These are phyloP conservation scores for Raphanus hybrid DNA, from an alignment of 441 rosid genomes.

Conservation along the genomic window DNA sequence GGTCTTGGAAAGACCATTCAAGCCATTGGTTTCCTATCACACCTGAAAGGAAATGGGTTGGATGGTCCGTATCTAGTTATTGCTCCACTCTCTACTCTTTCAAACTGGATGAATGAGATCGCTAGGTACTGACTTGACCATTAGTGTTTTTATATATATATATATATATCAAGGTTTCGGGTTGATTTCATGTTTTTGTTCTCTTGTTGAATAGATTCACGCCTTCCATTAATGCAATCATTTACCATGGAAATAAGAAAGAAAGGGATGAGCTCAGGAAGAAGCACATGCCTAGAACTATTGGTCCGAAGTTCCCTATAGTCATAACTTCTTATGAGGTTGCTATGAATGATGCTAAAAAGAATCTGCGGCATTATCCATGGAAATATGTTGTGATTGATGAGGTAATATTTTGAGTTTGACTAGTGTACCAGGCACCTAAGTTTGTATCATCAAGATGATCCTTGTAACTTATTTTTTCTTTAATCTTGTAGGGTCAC, in stretches of 20 bases:
- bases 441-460: background rate
- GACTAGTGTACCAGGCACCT: background rate
- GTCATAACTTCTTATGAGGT: slow-evolving; percentile 92
- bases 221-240: slow-evolving; percentile 74
- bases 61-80: slow-evolving; percentile 91
- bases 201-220: slow-evolving; percentile 60
- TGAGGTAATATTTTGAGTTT: slow-evolving; percentile 61
- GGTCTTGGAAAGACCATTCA: slow-evolving; percentile 99
- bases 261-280: slow-evolving; percentile 71
- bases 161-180: background rate
- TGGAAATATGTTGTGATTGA: slow-evolving; percentile 98
- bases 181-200: background rate
- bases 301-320: slow-evolving; percentile 85
- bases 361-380: slow-evolving; percentile 60
- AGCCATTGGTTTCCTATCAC: slow-evolving; percentile 91
- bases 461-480: slow-evolving; percentile 3
- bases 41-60: slow-evolving; percentile 84
- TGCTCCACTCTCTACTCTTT: slow-evolving; percentile 96
- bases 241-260: slow-evolving; percentile 84
- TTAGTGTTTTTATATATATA: slow-evolving; percentile 15
- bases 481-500: slow-evolving; percentile 70
- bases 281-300: slow-evolving; percentile 72
- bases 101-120: slow-evolving; percentile 92
- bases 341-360: slow-evolving; percentile 84
- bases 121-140: slow-evolving; percentile 62